Conservation (phyloP, 176 grass and related monocot species). For the Alopecurus myosuroides region DNA sequence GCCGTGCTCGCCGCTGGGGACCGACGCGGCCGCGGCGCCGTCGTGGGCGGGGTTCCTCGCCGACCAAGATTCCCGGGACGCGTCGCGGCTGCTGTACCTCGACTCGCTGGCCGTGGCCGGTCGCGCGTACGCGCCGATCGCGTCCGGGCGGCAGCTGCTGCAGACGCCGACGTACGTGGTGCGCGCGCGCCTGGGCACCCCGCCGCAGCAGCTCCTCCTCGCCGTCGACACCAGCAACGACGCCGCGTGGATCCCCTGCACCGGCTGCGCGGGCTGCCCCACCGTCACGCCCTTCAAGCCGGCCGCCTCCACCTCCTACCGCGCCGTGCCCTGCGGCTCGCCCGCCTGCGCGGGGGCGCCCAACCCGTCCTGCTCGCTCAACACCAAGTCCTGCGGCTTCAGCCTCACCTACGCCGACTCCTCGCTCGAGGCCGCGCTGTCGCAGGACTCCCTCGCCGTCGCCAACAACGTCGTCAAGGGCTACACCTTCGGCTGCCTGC, state of each 20-base stretch:
- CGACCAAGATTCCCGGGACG: constrained; percentile 49
- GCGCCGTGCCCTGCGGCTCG: constrained; percentile 46
- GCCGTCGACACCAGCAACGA: constrained; percentile 89
- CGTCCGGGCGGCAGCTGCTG: constrained; percentile 72
- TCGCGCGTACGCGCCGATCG: constrained; percentile 63
- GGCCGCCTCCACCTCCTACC: constrained; percentile 37
- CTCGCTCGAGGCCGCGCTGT: constrained; percentile 47
- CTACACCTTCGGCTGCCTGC: constrained; percentile 87
- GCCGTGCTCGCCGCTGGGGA: constrained; percentile 14
- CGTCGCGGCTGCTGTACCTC: constrained; percentile 59
- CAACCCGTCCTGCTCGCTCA: constrained; percentile 36
- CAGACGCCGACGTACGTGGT: constrained; percentile 87
- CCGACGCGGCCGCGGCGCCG: not conserved
- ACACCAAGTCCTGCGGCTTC: constrained; percentile 48
- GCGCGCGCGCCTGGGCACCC: constrained; percentile 63
- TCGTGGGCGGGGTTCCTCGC: constrained; percentile 54
- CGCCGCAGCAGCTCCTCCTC: constrained; percentile 64
- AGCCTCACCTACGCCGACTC: constrained; percentile 67
- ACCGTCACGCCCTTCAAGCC: constrained; percentile 44
- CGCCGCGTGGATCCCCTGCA: constrained; percentile 80
- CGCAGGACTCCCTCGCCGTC: constrained; percentile 66
- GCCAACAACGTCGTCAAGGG: constrained; percentile 47
- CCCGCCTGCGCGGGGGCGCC: constrained; percentile 52
- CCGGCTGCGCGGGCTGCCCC: constrained; percentile 52
- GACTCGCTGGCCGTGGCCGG: constrained; percentile 35